phyloP scores from a whole-genome alignment of 805 yeast genomes.

The Myxozyma neglecta region DNA sequence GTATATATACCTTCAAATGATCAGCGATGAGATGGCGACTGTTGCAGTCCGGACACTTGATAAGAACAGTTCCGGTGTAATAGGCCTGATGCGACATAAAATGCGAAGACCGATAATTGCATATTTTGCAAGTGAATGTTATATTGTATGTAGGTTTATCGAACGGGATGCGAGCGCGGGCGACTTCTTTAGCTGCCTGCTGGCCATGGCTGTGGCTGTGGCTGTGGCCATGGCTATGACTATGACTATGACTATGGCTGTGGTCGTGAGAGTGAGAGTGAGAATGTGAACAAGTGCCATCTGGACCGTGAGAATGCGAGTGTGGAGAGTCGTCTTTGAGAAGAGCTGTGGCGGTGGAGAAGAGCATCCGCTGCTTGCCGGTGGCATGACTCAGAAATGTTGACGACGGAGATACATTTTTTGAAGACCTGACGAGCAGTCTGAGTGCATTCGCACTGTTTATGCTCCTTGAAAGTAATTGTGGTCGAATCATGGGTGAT shows the following conservation, averaged over 20 bases:
- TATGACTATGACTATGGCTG: slow-evolving; percentile 8
- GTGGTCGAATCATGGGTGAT: neutral
- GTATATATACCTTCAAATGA: slow-evolving; percentile 67
- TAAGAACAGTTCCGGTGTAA: slow-evolving; percentile 77
- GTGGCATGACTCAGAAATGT: neutral
- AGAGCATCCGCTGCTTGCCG: neutral
- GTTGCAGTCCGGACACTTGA: slow-evolving; percentile 89
- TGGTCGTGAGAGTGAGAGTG: neutral
- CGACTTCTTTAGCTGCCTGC: slow-evolving; percentile 5
- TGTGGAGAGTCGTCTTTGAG: neutral
- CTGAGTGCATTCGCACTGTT: too few relatives aligned
- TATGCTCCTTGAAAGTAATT: neutral
- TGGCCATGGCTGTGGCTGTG: too few relatives aligned
- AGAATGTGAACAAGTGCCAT: neutral
- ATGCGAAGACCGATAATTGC: slow-evolving; percentile 81
- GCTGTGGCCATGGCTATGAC: neutral
- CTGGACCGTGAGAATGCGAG: slow-evolving; percentile 4
- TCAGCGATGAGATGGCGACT: slow-evolving; percentile 90
- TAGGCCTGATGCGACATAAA: slow-evolving; percentile 92
- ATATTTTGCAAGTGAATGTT: slow-evolving; percentile 89
- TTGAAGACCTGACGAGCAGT: neutral
- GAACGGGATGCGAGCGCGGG: slow-evolving; percentile 36
- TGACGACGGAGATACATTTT: neutral
- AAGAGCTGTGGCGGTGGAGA: neutral
- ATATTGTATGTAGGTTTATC: slow-evolving; percentile 81